Evolutionary conservation across 2,329 filamentous ascomycete species (phyloP), one percentile per base, ranked within the genome.

Genomic region (Sporothrix euskadiensis): DNA sequence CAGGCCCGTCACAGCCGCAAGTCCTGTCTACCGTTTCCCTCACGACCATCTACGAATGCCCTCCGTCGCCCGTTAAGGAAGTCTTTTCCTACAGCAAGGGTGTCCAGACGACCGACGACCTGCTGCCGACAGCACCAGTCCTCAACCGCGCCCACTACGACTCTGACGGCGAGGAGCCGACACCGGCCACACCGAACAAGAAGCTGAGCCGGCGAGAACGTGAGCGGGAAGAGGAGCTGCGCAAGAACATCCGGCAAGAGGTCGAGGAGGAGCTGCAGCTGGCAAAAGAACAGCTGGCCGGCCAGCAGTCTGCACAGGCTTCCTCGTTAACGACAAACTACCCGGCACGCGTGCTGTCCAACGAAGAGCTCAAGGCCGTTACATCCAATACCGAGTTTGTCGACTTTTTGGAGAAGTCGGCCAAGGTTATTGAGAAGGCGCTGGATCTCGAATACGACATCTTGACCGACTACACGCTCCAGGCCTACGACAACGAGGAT

Each of bases 361-460:
- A 88, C 19, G 96, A 98, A 78, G 97, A 99, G 81, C 85, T 98
- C 54, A 90, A 92, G 77, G 96, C 95, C 6, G 94, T 98, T 35
- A 96, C 94, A 32, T 92, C 92, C 72, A 98, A 95, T 0, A 90
- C 95, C 41, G 96, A 98, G 69, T 99, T 99, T 80, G 87, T 96
- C 75, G 94, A 97, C 78, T 99, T 99, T 79, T 90, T 99, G 41
- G 96, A 99, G 79, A 89, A 94, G 78, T 98, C 95, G 30, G 97
- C 94, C 73, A 99, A 98, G 82, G 94, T 99, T 68, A 95, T 99
- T 78, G 96, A 99, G 83, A 90, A 96, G 79, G 95, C 96, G 5
- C 84, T 99, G 76, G 96, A 98, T 79, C 92, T 97, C 79, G 94
- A 98, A 79, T 99, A 98, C 81, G 96, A 99, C 81, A 93, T 99